Conservation (phyloP, 768 basidiomycete species). For the Lyophyllum semitale region DNA sequence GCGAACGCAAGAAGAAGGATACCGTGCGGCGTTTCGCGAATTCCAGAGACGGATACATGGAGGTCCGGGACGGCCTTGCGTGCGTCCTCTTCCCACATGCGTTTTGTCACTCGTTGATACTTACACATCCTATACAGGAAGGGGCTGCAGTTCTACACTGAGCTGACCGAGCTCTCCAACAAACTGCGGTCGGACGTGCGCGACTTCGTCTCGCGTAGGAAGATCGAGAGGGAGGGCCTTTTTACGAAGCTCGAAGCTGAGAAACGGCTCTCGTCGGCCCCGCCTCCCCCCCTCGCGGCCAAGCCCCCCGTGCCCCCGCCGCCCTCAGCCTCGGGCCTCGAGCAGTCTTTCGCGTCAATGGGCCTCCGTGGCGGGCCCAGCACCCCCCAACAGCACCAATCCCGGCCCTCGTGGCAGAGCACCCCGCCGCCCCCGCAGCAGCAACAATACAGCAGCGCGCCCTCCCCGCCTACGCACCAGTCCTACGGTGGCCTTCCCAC, state of each 20-base stretch:
- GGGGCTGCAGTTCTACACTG: slow-evolving; percentile 86
- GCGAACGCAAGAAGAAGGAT: slow-evolving; percentile 80
- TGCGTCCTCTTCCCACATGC: slow-evolving; percentile 39
- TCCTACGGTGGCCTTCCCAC: slow-evolving; percentile 16
- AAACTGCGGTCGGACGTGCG: slow-evolving; percentile 61
- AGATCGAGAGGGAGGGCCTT: slow-evolving; percentile 69
- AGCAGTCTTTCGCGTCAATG: slow-evolving; percentile 14
- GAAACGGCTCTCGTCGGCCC: slow-evolving; percentile 53
- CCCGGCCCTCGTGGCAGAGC: slow-evolving; percentile 20
- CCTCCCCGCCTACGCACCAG: slow-evolving; percentile 19
- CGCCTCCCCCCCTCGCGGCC: slow-evolving; percentile 46
- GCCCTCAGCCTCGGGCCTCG: slow-evolving; percentile 28
- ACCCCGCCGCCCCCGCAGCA: slow-evolving; percentile 22
- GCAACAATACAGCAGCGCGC: slow-evolving; percentile 12
- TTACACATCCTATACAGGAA: slow-evolving; percentile 51
- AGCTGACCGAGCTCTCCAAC: slow-evolving; percentile 65
- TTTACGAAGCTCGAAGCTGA: slow-evolving; percentile 72
- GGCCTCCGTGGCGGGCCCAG: slow-evolving; percentile 13
- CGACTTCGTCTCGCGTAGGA: slow-evolving; percentile 63
- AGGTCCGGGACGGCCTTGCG: slow-evolving; percentile 84
- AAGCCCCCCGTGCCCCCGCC: slow-evolving; percentile 53
- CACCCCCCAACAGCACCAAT: slow-evolving; percentile 14
- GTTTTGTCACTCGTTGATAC: slow-evolving; percentile 5
- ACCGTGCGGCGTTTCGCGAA: slow-evolving; percentile 67
- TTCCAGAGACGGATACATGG: slow-evolving; percentile 85